phyloP scores from a whole-genome alignment of 169 alveolate genomes.

The Cryptosporidium parvum region DNA sequence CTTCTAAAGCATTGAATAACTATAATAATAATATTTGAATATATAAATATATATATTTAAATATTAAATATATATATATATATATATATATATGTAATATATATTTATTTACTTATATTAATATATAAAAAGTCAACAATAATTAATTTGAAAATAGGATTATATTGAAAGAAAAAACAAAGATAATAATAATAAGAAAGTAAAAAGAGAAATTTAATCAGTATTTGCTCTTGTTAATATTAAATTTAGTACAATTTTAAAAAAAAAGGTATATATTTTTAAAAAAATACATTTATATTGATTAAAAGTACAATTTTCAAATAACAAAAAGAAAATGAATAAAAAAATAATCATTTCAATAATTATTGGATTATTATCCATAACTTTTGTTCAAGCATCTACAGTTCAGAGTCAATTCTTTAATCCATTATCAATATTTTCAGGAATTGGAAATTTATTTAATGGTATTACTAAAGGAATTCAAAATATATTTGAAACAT shows the following conservation, averaged over 20 bases:
- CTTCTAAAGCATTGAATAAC: not conserved
- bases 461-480: slow-evolving; percentile 44
- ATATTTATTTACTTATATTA: not conserved
- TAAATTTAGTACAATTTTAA: not conserved
- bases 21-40: too few species aligned
- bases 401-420: slow-evolving; percentile 58
- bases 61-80: too few species aligned
- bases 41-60: too few species aligned
- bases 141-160: not conserved
- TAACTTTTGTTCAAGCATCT: slow-evolving; percentile 29
- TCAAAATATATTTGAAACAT: slow-evolving; percentile 49
- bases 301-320: not conserved
- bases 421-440: slow-evolving; percentile 45
- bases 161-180: too few species aligned
- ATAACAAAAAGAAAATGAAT: slow-evolving; percentile 9
- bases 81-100: not conserved
- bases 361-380: slow-evolving; percentile 40
- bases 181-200: not conserved
- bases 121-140: not conserved
- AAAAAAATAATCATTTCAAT: slow-evolving; percentile 25
- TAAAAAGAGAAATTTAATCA: not conserved
- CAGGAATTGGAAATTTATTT: slow-evolving; percentile 48
- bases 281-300: not conserved
- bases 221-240: not conserved
- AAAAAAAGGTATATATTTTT: not conserved